Base-by-base conservation (phyloP, 768 basidiomycete species). In the Mycena amicta region DNA sequence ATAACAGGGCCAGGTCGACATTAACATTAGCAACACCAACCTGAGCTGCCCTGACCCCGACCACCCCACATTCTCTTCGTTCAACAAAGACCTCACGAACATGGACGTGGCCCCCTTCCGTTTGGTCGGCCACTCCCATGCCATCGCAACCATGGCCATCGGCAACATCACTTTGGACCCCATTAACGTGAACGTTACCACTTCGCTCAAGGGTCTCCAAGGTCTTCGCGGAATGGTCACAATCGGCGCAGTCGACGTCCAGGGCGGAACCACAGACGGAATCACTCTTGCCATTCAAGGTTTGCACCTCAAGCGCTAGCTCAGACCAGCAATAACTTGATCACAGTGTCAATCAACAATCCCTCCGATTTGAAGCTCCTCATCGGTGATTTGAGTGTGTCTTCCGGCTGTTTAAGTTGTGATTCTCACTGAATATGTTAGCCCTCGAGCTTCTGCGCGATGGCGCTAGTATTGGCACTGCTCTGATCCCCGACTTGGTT, bases 151-250 rank as follows among this genome's bases (percentile, higher is more conserved):
- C 60, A 79, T 79, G 66, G 83, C 80, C 66, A 76, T 89, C 53
- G 89, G 89, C 37, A 75, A 81, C 63, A 83, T 91, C 56, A 84
- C 82, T n/a, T 77, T 91, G 6, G 81, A 88, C 67, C 80, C 86
- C 4, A 90, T 91, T 69, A 83, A 82, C 56, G 87, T 91, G 68
- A 83, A 89, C 61, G 88, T 90, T 2, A 76, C 86, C 5, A 84
- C 86, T 4, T 76, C 74, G 16, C 71, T 91, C 49, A 72, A 76
- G 22, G 89, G 89, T 29, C 70, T 91, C 13, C 78, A 79, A 65
- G 88, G 88, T 27, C 70, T 90, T 41, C 78, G 85, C 43, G 81
- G 80, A 11, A 70, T 79, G 64, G 84, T 81, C 8, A 74, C 72
- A 5, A 88, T 91, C 54, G 71, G 77, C 25, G 72, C 66, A 15